Base-by-base conservation (phyloP, 768 basidiomycete genomes). In the Leccinum obscurum region DNA sequence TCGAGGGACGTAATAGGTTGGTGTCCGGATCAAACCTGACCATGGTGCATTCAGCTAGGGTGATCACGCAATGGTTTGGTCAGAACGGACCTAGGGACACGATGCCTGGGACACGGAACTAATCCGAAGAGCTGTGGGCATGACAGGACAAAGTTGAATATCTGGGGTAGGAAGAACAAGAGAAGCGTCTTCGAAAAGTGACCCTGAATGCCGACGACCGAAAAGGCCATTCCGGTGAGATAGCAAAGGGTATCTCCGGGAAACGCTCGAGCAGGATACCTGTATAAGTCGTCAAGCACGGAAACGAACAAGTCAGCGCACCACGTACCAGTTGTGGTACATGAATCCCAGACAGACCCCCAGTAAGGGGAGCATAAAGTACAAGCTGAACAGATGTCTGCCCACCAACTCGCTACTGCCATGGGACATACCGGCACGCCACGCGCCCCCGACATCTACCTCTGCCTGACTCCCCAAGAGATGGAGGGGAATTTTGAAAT, bases 181-280 rank as follows among this genome's bases (percentile, higher is more conserved):
- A 98, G 82, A 9, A 99, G 78, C 0, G 97, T 99, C 77, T 99
- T 99, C 56, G 93, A 93, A 75, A 95, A 98, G 74, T 99, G 97
- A 0, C 91, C 94, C 69, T 97, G 93, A 63, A 99, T 98, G 24
- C 94, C 95, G 34, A 96, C 95, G 9, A 97, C 95, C 1, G 97
- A 90, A 72, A 99, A 98, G 4, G 97, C 93, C 97, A 99, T 99
- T 61, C 97, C 97, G 0, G 94, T 86, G 44, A 98, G 87, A 77
- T 99, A 99, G 75, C 97, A 99, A 32, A 99, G 82, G 4, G 97
- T 99, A 72, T 99, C 97, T 3, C 97, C 97, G 0, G 95, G 92
- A 71, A 98, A 99, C 0, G 85, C 93, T 22, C 90, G 83, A 10
- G 97, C 95, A 6, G 97, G 97, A 72, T 96, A 98, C 95, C 96